These are phyloP conservation scores for Cicer arietinum DNA, from an alignment of 306 rosid genomes.

Conservation along the genomic window DNA sequence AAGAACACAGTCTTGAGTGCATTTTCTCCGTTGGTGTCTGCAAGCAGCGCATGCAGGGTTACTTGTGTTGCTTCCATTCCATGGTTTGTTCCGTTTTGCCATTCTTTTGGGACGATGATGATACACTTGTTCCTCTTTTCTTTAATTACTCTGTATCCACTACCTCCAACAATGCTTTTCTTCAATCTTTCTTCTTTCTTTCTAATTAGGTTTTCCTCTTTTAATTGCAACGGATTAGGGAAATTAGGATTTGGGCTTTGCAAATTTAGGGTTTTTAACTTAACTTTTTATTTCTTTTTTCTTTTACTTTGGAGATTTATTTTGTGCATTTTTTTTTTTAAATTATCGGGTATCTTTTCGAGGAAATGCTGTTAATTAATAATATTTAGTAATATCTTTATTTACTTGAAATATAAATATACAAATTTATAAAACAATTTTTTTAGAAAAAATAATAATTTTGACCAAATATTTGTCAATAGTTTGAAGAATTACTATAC, in stretches of 20 bases:
- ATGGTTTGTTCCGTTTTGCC: neutral
- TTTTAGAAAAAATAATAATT: no score
- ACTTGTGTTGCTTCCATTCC: neutral
- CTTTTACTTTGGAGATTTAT: no score
- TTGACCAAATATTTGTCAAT: no score
- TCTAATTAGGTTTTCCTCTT: neutral
- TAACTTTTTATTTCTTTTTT: no score
- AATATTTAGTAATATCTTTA: no score
- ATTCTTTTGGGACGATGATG: neutral
- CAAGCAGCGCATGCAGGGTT: constrained; percentile 25
- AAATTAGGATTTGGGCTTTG: neutral
- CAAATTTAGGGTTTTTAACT: neutral
- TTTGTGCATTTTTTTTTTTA: no score
- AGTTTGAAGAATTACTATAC: no score
- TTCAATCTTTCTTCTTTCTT: neutral
- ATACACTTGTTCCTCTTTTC: neutral
- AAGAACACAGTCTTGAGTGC: constrained; percentile 3
- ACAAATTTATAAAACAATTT: no score
- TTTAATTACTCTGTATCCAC: neutral
- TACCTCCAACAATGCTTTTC: neutral
- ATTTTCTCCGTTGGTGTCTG: constrained; percentile 17
- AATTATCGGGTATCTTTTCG: no score
- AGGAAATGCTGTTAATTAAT: no score
- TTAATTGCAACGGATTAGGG: neutral
- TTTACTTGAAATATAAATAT: no score